Conservation (phyloP, 306 rosid species). For the Glycine latifolia region DNA sequence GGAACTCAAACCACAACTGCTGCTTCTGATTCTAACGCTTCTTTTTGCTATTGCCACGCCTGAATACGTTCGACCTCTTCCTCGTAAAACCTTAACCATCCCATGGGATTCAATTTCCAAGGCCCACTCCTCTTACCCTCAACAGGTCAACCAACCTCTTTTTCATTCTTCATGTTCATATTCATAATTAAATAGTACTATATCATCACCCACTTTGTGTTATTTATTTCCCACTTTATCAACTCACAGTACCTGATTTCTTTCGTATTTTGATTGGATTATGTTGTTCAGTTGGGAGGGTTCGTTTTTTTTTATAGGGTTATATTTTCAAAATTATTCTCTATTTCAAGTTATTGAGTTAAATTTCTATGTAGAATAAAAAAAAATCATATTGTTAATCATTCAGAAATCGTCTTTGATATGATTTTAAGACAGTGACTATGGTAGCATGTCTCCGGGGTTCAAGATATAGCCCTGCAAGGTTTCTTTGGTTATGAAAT, state of each 20-base stretch:
- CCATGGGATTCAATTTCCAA: conserved; percentile 51
- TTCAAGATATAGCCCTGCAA: no score
- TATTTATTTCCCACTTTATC: background rate
- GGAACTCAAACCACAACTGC: conserved; percentile 49
- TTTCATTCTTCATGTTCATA: background rate
- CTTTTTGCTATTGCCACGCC: conserved; percentile 45
- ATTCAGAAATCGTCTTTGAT: no score
- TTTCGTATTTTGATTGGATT: background rate
- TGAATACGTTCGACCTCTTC: conserved; percentile 79
- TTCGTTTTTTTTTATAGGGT: background rate
- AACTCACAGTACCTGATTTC: background rate
- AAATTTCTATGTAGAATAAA: no score
- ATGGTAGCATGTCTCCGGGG: background rate
- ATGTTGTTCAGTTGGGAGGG: background rate
- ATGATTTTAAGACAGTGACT: no score
- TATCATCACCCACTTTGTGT: background rate
- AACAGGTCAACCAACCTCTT: conserved; percentile 60
- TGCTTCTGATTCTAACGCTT: conserved; percentile 36
- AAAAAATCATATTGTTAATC: no score
- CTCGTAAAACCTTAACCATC: conserved; percentile 65
- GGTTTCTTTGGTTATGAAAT: no score
- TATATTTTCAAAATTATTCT: background rate
- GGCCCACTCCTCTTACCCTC: conserved; percentile 70
- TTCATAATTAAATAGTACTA: no score
- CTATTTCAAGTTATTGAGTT: background rate